Percentiles rank a stretch among this genome's conserved stretches.
Evolutionary conservation across 129 eudicot genomes (phyloP).

Genomic region (Kitagawia praeruptora): DNA sequence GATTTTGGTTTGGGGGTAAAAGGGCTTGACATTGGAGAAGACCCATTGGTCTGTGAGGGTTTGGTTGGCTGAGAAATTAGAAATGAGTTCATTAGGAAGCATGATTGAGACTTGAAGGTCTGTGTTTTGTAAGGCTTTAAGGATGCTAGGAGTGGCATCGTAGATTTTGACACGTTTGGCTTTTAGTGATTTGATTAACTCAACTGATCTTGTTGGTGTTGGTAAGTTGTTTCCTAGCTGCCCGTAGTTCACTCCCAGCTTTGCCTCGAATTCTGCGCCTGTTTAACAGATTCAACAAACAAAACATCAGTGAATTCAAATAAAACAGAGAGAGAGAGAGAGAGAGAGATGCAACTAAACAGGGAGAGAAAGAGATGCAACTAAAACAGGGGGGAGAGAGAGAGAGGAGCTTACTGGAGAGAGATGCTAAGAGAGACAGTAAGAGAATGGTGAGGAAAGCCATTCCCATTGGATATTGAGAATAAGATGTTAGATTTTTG

Average conservation of each 20-base stretch:
- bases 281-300: slow-evolving; percentile 9
- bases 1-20: slow-evolving; percentile 56
- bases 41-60: slow-evolving; percentile 64
- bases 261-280: slow-evolving; percentile 47
- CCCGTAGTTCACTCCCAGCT: slow-evolving; percentile 72
- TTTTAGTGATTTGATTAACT: slow-evolving; percentile 50
- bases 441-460: not conserved
- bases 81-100: slow-evolving; percentile 65
- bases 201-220: slow-evolving; percentile 31
- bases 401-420: slow-evolving; percentile 3
- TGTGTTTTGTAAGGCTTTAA: slow-evolving; percentile 41
- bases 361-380: not conserved
- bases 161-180: slow-evolving; percentile 74
- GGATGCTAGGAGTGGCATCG: slow-evolving; percentile 55
- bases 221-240: slow-evolving; percentile 78
- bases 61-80: slow-evolving; percentile 47
- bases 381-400: not conserved
- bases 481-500: not conserved
- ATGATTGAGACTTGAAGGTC: slow-evolving; percentile 58
- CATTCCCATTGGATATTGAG: not conserved
- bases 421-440: slow-evolving; percentile 1
- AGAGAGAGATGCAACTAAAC: not conserved
- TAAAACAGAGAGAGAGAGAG: not conserved
- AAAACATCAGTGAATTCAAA: not conserved
- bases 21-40: slow-evolving; percentile 41